A percentile compares a stretch with the other conserved stretches of the same genome.
phyloP scores from a whole-genome alignment of 305 asterid genomes.

The Rubia peregrina region DNA sequence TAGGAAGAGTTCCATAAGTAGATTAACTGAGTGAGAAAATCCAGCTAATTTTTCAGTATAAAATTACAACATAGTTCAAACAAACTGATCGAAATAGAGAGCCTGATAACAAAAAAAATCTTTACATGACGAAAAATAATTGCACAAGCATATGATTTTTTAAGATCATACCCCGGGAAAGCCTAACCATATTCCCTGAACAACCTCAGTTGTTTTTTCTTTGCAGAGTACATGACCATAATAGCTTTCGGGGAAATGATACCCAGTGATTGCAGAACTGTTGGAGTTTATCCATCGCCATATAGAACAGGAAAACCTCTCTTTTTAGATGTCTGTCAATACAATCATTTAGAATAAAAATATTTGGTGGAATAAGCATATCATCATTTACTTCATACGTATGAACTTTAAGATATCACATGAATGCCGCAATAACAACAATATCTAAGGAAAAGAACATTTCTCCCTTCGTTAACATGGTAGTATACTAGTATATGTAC shows the following conservation, averaged over 20 bases:
- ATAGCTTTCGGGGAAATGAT: conserved; percentile 85
- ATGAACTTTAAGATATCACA: neutral
- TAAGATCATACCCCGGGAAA: conserved; percentile 59
- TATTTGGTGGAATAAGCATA: neutral
- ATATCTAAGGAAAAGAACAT: neutral
- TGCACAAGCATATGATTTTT: neutral
- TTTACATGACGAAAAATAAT: neutral
- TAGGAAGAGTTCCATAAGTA: conserved; percentile 24
- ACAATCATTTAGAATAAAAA: conserved; percentile 7
- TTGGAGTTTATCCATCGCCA: conserved; percentile 96
- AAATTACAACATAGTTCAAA: neutral
- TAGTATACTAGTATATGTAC: conserved; percentile 32
- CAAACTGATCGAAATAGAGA: neutral
- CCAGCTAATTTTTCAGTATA: neutral
- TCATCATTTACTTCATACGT: neutral
- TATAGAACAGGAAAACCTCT: conserved; percentile 89
- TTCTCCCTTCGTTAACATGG: neutral
- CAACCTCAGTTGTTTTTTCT: conserved; percentile 68
- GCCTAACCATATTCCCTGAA: conserved; percentile 81
- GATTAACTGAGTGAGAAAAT: conserved; percentile 7
- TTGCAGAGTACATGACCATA: conserved; percentile 88
- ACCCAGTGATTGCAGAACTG: conserved; percentile 96
- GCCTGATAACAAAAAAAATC: neutral
- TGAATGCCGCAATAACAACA: neutral
- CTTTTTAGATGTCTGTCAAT: conserved; percentile 64